A percentile compares a stretch with the other conserved stretches of the same genome.
phyloP scores from a whole-genome alignment of 1,139 yeast genomes.

The Blastobotrys apis region DNA sequence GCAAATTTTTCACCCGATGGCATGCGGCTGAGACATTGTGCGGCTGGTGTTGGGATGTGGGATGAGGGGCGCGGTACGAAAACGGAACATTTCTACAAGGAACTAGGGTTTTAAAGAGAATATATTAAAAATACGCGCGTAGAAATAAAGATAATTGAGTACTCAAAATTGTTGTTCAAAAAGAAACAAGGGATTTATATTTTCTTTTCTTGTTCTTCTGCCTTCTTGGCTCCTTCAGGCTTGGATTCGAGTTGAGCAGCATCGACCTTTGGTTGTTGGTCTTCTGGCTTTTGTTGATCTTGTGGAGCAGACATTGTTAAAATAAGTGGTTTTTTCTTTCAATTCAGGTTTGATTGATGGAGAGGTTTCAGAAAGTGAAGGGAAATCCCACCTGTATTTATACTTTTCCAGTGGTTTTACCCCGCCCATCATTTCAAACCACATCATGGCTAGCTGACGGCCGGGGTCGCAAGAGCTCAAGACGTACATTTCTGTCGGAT shows the following conservation, averaged over 20 bases:
- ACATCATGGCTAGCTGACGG: too few species aligned
- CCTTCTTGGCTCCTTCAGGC: not conserved
- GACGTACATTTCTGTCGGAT: too few species aligned
- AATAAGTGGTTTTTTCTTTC: too few species aligned
- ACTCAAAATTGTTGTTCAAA: conserved; percentile 1
- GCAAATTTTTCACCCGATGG: too few species aligned
- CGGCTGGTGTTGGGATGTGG: too few species aligned
- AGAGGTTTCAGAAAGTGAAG: not conserved
- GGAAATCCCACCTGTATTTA: not conserved
- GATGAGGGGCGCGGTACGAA: too few species aligned
- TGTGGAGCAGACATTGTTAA: not conserved
- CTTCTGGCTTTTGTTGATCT: not conserved
- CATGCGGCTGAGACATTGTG: too few species aligned
- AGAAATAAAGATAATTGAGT: not conserved
- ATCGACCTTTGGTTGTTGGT: not conserved
- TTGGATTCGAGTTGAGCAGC: not conserved
- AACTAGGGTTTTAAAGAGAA: not conserved
- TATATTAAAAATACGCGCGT: too few species aligned
- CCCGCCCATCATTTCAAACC: too few species aligned
- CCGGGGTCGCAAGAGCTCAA: too few species aligned
- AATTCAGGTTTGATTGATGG: not conserved
- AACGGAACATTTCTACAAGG: too few species aligned
- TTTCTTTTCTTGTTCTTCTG: not conserved
- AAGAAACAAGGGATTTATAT: too few species aligned
- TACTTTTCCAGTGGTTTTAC: not conserved